Base-by-base conservation (phyloP, 2,329 filamentous ascomycete genomes). In the Aspergillus cejpii region DNA sequence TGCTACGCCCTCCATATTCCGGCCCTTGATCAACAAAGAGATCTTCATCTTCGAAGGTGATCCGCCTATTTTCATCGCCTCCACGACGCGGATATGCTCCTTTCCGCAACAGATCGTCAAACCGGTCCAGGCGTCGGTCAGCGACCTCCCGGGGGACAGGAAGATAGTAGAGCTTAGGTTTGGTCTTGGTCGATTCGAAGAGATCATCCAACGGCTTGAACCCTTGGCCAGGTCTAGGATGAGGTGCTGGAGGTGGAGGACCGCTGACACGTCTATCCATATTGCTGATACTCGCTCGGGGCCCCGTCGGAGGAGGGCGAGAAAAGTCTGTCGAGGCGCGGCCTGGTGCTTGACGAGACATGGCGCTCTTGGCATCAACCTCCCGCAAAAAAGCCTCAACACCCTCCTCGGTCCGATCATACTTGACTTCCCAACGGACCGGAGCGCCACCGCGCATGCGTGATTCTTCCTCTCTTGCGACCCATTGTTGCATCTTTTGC, bases 371-470 rank as follows among this genome's bases (percentile, higher is more conserved):
- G 2, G 53, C 24, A 37, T 64, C 65, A 14, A 65, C 61, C 60
- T 81, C 77, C 42, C 77, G 73, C 19, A 87, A 74, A 8, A 66
- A 69, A 12, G 80, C 81, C 28, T 72, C 72, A 10, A 83, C 71
- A 20, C 77, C 78, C 40, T 80, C 71, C 2, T 74, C 71, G 3
- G 75, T 75, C 20, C 73, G 66, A 19, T 80, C 74, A 59, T 94
- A 94, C 5, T 75, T 66, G 5, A 94, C 79, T 65, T 91, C 86
- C 81, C 84, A 94, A 19, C 74, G 69, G 8, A 82, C 74, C 3
- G 61, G 62, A 41, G 61, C 57, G 10, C 62, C 64, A 42, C 62
- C 53, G 14, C 58, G 75, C 64, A 62, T 64, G 53, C 51, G 74
- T 58, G 54, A 68, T 57, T 72, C 64, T 55, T 81, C 71, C 64